Percentiles rank a stretch among this genome's conserved stretches.
Evolutionary conservation across 306 rosid genomes (phyloP).

Genomic region (Hylodesmum podocarpum): DNA sequence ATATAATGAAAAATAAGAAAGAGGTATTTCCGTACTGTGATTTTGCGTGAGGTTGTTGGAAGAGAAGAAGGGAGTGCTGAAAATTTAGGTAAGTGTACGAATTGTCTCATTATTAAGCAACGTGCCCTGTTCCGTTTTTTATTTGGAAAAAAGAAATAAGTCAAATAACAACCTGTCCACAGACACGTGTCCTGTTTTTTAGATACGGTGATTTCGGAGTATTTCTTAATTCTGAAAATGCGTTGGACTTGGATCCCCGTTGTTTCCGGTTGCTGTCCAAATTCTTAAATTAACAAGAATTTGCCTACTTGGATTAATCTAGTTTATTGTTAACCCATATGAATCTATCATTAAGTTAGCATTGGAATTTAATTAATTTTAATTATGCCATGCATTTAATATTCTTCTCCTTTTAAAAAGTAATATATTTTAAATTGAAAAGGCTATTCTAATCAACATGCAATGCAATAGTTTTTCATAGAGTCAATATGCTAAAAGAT

Average conservation of each 20-base stretch:
- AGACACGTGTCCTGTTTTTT: conserved; percentile 45
- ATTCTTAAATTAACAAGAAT: background rate
- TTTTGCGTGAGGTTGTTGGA: conserved; percentile 41
- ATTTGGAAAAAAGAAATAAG: background rate
- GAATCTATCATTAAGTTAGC: background rate
- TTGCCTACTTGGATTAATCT: background rate
- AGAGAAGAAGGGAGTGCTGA: conserved; percentile 13
- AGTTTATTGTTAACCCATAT: background rate
- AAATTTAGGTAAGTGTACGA: conserved; percentile 29
- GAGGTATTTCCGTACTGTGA: conserved; percentile 25
- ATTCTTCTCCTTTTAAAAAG: background rate
- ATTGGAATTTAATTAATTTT: background rate
- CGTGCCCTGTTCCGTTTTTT: conserved; percentile 26
- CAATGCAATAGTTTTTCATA: too few species aligned
- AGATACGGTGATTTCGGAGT: conserved; percentile 35
- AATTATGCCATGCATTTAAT: background rate
- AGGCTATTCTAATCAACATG: background rate
- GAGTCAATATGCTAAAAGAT: too few species aligned
- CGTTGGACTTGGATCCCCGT: conserved; percentile 29
- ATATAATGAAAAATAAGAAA: background rate
- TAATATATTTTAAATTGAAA: background rate
- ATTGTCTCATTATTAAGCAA: conserved; percentile 9
- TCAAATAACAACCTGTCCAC: conserved; percentile 19
- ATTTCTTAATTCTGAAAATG: background rate
- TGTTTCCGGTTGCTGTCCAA: conserved; percentile 22